Conservation (phyloP, 2,329 filamentous ascomycete genomes). For the Aspergillus brunneoviolaceus region DNA sequence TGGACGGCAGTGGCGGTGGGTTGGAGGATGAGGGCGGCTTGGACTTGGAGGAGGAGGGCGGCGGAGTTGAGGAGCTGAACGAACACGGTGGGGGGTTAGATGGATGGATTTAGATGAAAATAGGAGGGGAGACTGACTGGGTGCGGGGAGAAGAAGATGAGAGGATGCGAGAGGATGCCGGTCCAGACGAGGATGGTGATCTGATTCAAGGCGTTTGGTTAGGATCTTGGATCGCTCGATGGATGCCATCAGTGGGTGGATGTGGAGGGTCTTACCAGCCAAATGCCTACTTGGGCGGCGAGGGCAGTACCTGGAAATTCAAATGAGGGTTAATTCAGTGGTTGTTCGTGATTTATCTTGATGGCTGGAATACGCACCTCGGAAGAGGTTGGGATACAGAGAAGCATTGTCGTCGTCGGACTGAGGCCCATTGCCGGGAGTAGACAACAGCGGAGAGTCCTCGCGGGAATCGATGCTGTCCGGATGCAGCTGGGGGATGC, state of each 20-base stretch:
- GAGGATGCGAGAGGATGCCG: slow-evolving; percentile 65
- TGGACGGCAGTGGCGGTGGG: slow-evolving; percentile 76
- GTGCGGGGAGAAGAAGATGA: slow-evolving; percentile 86
- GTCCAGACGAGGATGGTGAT: slow-evolving; percentile 76
- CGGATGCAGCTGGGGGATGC: slow-evolving; percentile 58
- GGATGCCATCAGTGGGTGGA: not conserved
- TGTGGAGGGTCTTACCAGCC: slow-evolving; percentile 56
- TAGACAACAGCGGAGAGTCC: slow-evolving; percentile 69
- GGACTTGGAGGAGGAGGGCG: slow-evolving; percentile 71
- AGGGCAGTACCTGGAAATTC: slow-evolving; percentile 67
- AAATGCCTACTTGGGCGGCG: slow-evolving; percentile 74
- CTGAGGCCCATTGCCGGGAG: slow-evolving; percentile 72
- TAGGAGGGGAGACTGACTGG: slow-evolving; percentile 59
- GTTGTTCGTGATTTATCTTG: no score
- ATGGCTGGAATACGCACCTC: slow-evolving; percentile 57
- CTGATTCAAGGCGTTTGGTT: slow-evolving; percentile 32
- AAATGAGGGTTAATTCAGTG: no score
- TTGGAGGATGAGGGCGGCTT: slow-evolving; percentile 82
- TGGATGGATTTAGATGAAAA: slow-evolving; percentile 26
- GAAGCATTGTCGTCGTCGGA: slow-evolving; percentile 55
- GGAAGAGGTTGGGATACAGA: slow-evolving; percentile 69
- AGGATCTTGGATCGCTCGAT: not conserved
- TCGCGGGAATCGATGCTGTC: slow-evolving; percentile 49
- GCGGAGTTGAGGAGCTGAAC: slow-evolving; percentile 57
- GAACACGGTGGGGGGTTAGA: not conserved